Conservation (phyloP, 1,139 yeast species). For the Hyphopichia buzzinii region DNA sequence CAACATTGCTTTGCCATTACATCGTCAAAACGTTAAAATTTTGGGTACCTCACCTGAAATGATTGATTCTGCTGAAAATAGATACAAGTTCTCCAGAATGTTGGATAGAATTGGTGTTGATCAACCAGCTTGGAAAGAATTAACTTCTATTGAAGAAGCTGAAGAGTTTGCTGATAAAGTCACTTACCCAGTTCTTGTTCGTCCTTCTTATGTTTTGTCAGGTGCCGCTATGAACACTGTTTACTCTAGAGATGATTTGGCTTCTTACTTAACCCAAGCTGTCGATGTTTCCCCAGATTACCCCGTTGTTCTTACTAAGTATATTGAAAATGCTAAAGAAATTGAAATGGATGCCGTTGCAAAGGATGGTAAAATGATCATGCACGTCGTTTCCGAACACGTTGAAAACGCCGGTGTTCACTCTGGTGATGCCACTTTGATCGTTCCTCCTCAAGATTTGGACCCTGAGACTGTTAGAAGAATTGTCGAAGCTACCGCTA, state of each 20-base stretch:
- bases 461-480: constrained; percentile 58
- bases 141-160: constrained; percentile 91
- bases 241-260: constrained; percentile 85
- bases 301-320: constrained; percentile 96
- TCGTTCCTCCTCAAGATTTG: constrained; percentile 83
- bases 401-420: constrained; percentile 99
- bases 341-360: constrained; percentile 98
- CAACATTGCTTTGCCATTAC: constrained; percentile 90
- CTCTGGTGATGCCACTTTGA: constrained; percentile 96
- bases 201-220: constrained; percentile 95
- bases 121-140: constrained; percentile 99
- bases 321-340: constrained; percentile 93
- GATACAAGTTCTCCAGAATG: constrained; percentile 98
- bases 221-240: constrained; percentile 99
- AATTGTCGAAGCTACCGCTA: constrained; percentile 79
- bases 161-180: constrained; percentile 89
- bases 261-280: constrained; percentile 85
- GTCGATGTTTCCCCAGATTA: constrained; percentile 97
- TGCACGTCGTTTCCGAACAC: constrained; percentile 96
- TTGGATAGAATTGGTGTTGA: constrained; percentile 95
- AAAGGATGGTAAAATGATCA: constrained; percentile 76
- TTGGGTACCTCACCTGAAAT: constrained; percentile 97
- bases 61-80: constrained; percentile 98
- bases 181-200: constrained; percentile 91
- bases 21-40: constrained; percentile 93